Evolutionary conservation across 1,139 yeast genomes (phyloP).

Genomic region (Taiozyma sp.): DNA sequence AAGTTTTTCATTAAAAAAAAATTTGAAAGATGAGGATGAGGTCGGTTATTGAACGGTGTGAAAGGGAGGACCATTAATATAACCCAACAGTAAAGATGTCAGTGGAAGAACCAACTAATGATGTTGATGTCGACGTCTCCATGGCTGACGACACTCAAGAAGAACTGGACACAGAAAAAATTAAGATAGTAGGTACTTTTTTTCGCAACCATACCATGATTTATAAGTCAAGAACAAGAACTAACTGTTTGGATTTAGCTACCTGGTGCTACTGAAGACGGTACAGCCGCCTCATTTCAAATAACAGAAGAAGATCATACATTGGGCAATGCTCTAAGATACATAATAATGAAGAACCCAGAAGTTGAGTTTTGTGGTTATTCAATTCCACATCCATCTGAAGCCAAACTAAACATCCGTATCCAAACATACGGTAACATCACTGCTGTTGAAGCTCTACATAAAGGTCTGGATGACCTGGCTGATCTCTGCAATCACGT

Average conservation of each 20-base stretch:
- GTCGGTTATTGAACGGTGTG: too few relatives aligned
- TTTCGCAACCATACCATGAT: neutral
- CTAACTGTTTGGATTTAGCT: conserved; percentile 28
- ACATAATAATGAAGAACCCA: conserved; percentile 94
- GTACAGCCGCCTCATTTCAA: conserved; percentile 93
- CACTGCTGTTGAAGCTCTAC: conserved; percentile 91
- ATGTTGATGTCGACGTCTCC: conserved; percentile 23
- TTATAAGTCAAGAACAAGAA: neutral
- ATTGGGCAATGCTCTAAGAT: conserved; percentile 87
- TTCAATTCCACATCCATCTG: conserved; percentile 98
- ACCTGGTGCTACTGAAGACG: conserved; percentile 93
- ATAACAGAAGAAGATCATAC: conserved; percentile 93
- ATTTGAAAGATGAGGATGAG: neutral
- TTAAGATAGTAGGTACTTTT: conserved; percentile 26
- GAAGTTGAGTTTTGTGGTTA: conserved; percentile 98
- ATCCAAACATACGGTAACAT: conserved; percentile 88
- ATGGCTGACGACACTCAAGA: conserved; percentile 31
- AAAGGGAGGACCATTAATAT: neutral
- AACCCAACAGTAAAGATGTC: conserved; percentile 10
- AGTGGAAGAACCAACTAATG: conserved; percentile 21
- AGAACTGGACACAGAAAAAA: conserved; percentile 34
- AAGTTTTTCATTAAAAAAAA: neutral
- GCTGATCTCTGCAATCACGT: conserved; percentile 79
- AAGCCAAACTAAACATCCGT: conserved; percentile 81
- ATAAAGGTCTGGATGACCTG: conserved; percentile 85